phyloP scores from a whole-genome alignment of 257 asterid genomes.

The Nicotiana undulata region DNA sequence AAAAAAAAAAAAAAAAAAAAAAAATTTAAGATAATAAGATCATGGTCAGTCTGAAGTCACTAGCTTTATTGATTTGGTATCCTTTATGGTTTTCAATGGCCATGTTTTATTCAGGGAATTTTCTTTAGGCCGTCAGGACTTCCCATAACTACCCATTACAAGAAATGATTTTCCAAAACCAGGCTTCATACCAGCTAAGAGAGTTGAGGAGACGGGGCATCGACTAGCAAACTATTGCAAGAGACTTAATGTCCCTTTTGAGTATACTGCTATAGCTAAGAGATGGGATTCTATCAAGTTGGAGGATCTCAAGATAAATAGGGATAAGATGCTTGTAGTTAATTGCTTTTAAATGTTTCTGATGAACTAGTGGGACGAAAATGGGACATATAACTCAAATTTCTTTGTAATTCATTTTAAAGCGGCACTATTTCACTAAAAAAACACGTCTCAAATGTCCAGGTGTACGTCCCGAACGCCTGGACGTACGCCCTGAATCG shows the following conservation, averaged over 20 bases:
- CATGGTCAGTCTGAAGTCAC: background rate
- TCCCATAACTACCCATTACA: slow-evolving; percentile 23
- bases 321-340: slow-evolving; percentile 11
- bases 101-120: slow-evolving; percentile 28
- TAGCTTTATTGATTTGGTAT: slow-evolving; percentile 22
- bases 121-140: slow-evolving; percentile 30
- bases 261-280: slow-evolving; percentile 25
- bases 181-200: slow-evolving; percentile 24
- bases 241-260: slow-evolving; percentile 29
- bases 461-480: no score
- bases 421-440: slow-evolving; percentile 12
- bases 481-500: no score
- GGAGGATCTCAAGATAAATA: slow-evolving; percentile 26
- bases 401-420: slow-evolving; percentile 18
- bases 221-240: slow-evolving; percentile 21
- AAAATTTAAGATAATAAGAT: background rate
- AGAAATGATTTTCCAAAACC: slow-evolving; percentile 32
- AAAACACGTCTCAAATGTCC: no score
- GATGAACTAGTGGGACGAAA: slow-evolving; percentile 12
- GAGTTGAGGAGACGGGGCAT: slow-evolving; percentile 23
- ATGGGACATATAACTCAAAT: slow-evolving; percentile 18
- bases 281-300: slow-evolving; percentile 21
- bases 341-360: slow-evolving; percentile 15
- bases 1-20: no score
- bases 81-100: slow-evolving; percentile 39